Conservation (phyloP, 2,329 filamentous ascomycete genomes). For the Aspergillus novofumigatus region DNA sequence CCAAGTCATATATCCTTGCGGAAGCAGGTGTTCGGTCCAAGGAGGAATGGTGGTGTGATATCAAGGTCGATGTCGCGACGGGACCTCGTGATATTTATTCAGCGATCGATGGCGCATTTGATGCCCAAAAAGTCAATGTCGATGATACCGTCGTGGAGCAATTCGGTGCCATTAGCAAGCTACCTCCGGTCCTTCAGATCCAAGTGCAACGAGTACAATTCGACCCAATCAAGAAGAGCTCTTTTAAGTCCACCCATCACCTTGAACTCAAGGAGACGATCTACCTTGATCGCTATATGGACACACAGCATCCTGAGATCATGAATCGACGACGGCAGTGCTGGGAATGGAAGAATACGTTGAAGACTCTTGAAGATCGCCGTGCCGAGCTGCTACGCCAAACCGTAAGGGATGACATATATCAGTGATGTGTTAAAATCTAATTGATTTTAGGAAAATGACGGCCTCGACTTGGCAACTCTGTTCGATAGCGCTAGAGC, state of each 20-base stretch:
- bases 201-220: constrained; percentile 80
- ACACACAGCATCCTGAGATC: constrained; percentile 56
- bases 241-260: constrained; percentile 70
- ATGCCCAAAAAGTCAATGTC: constrained; percentile 68
- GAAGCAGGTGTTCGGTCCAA: constrained; percentile 45
- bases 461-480: constrained; percentile 27
- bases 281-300: constrained; percentile 84
- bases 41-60: constrained; percentile 59
- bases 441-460: constrained; percentile 12
- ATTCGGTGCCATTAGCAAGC: constrained; percentile 68
- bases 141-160: constrained; percentile 56
- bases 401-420: constrained; percentile 19
- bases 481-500: constrained; percentile 35
- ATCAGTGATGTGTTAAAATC: constrained; percentile 1
- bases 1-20: constrained; percentile 44
- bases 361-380: constrained; percentile 53
- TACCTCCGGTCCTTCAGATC: constrained; percentile 83
- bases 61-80: constrained; percentile 56
- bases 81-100: constrained; percentile 69
- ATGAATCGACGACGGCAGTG: constrained; percentile 62
- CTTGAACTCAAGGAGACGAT: constrained; percentile 76
- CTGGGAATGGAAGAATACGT: constrained; percentile 68
- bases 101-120: constrained; percentile 80
- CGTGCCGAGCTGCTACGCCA: constrained; percentile 40
- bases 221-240: constrained; percentile 55